These are phyloP conservation scores for Ceratopteris richardii DNA, from an alignment of 75 land plant species.

Conservation along the genomic window DNA sequence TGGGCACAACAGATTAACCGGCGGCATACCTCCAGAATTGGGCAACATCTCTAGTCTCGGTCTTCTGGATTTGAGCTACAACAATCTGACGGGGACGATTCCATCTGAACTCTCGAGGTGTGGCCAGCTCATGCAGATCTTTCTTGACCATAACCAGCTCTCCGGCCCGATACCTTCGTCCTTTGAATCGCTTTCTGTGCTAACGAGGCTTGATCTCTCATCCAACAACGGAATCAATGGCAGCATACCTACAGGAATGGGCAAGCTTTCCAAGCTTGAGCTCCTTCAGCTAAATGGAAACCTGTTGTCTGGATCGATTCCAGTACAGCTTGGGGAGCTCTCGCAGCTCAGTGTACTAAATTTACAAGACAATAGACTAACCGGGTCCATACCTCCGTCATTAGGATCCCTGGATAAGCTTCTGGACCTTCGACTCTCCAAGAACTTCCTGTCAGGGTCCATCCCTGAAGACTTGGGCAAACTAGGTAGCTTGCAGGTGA, in stretches of 20 bases:
- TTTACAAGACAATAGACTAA: constrained; percentile 43
- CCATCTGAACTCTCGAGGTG: constrained; percentile 51
- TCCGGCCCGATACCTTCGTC: constrained; percentile 53
- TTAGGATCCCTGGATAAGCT: constrained; percentile 45
- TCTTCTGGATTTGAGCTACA: constrained; percentile 52
- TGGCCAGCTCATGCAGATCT: constrained; percentile 50
- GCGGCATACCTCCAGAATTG: constrained; percentile 45
- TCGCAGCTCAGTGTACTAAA: constrained; percentile 44
- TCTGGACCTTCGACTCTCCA: constrained; percentile 43
- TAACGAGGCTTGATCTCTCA: constrained; percentile 67
- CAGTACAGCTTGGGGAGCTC: constrained; percentile 48
- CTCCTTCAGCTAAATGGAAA: constrained; percentile 47
- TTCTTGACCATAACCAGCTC: constrained; percentile 48
- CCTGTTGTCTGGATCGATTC: constrained; percentile 40
- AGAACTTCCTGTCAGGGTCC: constrained; percentile 44
- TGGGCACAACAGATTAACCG: constrained; percentile 49
- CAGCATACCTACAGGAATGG: constrained; percentile 44
- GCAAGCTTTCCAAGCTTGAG: constrained; percentile 47
- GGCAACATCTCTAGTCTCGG: constrained; percentile 38
- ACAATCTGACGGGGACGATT: constrained; percentile 53
- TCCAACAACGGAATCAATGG: constrained; percentile 44
- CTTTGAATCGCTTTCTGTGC: constrained; percentile 42
- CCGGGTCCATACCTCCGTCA: constrained; percentile 49
- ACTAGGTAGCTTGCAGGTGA: constrained; percentile 45
- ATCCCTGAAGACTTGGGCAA: constrained; percentile 54